Conservation (phyloP, 257 asterid genomes). For the Forsythia viridissima region DNA sequence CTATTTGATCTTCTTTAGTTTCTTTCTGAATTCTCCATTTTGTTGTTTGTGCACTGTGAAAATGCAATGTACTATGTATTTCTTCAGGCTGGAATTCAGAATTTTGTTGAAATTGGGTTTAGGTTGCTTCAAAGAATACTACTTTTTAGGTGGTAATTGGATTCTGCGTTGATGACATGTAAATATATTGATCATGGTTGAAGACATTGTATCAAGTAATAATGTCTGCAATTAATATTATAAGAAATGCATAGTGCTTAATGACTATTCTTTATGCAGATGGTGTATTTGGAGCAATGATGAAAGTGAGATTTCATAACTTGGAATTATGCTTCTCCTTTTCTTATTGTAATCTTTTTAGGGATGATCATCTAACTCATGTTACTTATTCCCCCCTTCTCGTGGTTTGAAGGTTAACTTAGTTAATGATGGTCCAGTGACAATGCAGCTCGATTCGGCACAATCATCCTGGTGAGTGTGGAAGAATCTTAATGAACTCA, state of each 20-base stretch:
- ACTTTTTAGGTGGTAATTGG: neutral
- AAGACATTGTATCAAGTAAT: neutral
- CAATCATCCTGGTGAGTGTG: slow-evolving; percentile 57
- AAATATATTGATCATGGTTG: neutral
- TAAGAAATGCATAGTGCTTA: neutral
- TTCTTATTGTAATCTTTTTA: neutral
- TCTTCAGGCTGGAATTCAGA: neutral
- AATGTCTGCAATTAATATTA: neutral
- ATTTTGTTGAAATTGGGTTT: neutral
- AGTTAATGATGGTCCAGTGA: slow-evolving; percentile 93
- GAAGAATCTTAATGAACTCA: slow-evolving; percentile 3
- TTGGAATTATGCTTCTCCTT: slow-evolving; percentile 11
- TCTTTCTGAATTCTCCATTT: neutral
- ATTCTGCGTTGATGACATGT: neutral
- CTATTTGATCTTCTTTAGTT: neutral
- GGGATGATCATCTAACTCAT: neutral
- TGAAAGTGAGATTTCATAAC: slow-evolving; percentile 62
- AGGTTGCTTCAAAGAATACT: neutral
- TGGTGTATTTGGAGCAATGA: slow-evolving; percentile 93
- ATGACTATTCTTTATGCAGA: slow-evolving; percentile 45
- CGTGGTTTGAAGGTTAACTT: slow-evolving; percentile 60
- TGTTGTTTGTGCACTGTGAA: neutral
- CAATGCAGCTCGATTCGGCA: slow-evolving; percentile 89
- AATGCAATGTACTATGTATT: neutral
- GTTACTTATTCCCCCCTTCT: neutral